A percentile compares a stretch with the other conserved stretches of the same genome.
These are phyloP conservation scores for Rhizoclosmatium sp. DNA, from an alignment of 192 early-diverging fungal species.

Conservation along the genomic window DNA sequence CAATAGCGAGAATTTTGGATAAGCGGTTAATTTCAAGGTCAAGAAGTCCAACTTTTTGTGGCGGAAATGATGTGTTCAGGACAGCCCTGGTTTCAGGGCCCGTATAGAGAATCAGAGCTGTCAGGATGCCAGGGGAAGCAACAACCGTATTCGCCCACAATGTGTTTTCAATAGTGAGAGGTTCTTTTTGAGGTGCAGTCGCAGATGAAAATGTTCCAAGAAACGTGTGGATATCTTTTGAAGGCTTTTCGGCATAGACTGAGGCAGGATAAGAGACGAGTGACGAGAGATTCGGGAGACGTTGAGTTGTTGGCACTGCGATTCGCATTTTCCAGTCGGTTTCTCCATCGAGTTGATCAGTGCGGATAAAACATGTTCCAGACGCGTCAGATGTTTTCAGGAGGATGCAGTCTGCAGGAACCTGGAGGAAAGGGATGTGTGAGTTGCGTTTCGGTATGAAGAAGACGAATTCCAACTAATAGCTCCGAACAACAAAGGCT, in stretches of 20 bases:
- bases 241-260: conserved; percentile 89
- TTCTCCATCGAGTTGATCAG: conserved; percentile 97
- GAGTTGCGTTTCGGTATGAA: no score
- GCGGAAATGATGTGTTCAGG: conserved; percentile 93
- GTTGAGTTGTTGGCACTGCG: conserved; percentile 84
- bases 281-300: conserved; percentile 63
- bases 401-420: conserved; percentile 92
- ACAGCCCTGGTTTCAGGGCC: conserved; percentile 93
- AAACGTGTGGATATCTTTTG: conserved; percentile 89
- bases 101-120: conserved; percentile 90
- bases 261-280: conserved; percentile 71
- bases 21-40: conserved; percentile 92
- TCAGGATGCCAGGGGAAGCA: conserved; percentile 81
- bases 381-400: conserved; percentile 81
- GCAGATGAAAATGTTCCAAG: conserved; percentile 8
- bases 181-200: conserved; percentile 50
- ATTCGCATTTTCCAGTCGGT: conserved; percentile 96
- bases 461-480: conserved; percentile 1
- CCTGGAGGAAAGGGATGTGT: conserved; percentile 34
- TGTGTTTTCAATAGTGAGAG: conserved; percentile 88
- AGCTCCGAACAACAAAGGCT: background rate
- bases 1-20: conserved; percentile 90
- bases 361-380: conserved; percentile 94
- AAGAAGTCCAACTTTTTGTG: conserved; percentile 89
- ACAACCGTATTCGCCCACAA: conserved; percentile 96